Evolutionary conservation across 2,329 filamentous ascomycete species (phyloP), one percentile per base, ranked within the genome.

Genomic region (Neopestalotiopsis sp.): DNA sequence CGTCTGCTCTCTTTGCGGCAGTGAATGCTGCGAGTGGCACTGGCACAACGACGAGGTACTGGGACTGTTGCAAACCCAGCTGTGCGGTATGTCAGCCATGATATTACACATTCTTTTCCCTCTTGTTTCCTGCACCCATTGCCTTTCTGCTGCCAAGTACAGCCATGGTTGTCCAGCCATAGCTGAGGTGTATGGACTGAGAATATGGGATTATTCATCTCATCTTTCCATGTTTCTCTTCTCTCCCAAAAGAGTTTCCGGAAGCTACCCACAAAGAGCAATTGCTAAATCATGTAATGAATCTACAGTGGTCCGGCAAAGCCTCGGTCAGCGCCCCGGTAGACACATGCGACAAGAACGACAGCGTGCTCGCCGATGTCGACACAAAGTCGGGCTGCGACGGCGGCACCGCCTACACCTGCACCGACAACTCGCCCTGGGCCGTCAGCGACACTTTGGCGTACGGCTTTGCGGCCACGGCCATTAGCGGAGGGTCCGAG

Each of bases 61-160:
- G 82, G 79, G 87, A 89, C 75, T 89, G 87, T 77, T 89, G 87
- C 80, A 89, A 90, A 79, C 82, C 86, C 9, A 86, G 84, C 14
- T 89, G 87, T 73, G 79, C 80, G 20, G 45, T 53, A 53, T 10
- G 45, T 53, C 34, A 38, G 10, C 6, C 34, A 38, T n/a, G 17
- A 3, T n/a, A 53, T 53, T 53, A n/a, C 4, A n/a, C n/a, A 10
- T 3, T 28, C 24, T 28, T 28, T n/a, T 20, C n/a, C 20, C 9
- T 53, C 14, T 53, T 10, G 14, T 53, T 17, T 28, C 24, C 24
- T 9, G 17, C 14, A 53, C 3, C 9, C n/a, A 20, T 3, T 17
- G 3, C 9, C 17, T 7, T n/a, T 53, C 17, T 53, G 5, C 14
- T 24, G 45, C 34, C 34, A 7, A 10, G 10, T 38, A 38, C 34